phyloP scores from a whole-genome alignment of 2,329 filamentous ascomycete genomes.

The Penicillium brasilianum region DNA sequence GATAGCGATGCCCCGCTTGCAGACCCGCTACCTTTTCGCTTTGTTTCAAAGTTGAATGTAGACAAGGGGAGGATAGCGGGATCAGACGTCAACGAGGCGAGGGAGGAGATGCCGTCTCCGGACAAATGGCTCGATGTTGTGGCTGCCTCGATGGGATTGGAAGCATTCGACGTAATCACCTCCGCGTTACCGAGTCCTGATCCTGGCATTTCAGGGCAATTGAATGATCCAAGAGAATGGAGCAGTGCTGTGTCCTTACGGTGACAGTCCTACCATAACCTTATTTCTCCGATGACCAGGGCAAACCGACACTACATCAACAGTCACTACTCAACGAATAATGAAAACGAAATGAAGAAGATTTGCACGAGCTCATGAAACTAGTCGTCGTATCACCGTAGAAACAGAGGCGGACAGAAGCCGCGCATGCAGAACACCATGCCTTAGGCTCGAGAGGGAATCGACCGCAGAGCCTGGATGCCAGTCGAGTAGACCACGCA shows the following conservation, averaged over 20 bases:
- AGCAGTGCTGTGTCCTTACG: neutral
- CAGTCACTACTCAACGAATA: neutral
- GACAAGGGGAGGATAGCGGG: neutral
- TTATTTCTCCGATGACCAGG: neutral
- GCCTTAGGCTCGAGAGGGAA: slow-evolving; percentile 12
- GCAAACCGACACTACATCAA: neutral
- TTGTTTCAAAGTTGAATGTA: slow-evolving; percentile 19
- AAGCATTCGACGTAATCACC: slow-evolving; percentile 26
- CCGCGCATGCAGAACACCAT: slow-evolving; percentile 19
- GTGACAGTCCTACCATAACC: neutral
- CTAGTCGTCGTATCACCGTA: slow-evolving; percentile 29
- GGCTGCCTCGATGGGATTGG: slow-evolving; percentile 33
- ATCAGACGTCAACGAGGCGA: neutral
- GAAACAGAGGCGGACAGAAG: slow-evolving; percentile 24
- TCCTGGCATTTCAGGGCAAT: neutral
- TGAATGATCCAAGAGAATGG: neutral
- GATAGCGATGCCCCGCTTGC: neutral
- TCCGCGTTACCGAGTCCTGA: neutral
- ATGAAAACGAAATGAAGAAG: neutral
- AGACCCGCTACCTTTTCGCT: slow-evolving; percentile 21
- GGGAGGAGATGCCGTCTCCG: slow-evolving; percentile 14
- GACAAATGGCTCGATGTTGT: slow-evolving; percentile 31
- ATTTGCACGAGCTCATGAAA: slow-evolving; percentile 20
- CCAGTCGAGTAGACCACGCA: slow-evolving; percentile 9
- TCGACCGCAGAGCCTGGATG: neutral